Conservation (phyloP, 2,329 filamentous ascomycete genomes). For the Beauveria medogensis region DNA sequence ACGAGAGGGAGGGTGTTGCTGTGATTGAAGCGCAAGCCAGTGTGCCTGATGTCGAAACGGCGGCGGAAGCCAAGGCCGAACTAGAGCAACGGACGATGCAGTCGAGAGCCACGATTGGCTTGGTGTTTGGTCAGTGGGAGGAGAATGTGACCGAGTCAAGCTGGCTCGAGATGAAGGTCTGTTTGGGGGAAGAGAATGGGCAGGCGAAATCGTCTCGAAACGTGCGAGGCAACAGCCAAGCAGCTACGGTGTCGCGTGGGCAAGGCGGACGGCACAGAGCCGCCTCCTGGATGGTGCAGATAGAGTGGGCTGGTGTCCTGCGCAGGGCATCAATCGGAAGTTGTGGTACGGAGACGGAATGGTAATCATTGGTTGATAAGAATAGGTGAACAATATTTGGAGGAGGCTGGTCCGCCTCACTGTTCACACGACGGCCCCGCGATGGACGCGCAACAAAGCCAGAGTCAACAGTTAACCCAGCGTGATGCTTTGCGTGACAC, state of each 20-base stretch:
- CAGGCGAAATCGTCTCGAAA: background rate
- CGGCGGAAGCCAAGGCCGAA: background rate
- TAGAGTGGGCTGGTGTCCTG: background rate
- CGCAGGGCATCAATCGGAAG: background rate
- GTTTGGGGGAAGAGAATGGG: background rate
- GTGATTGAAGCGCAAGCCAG: background rate
- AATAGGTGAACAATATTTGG: too few relatives aligned
- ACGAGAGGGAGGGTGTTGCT: too few relatives aligned
- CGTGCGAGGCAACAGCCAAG: background rate
- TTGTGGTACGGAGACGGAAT: background rate
- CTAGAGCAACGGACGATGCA: background rate
- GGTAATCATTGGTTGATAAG: too few relatives aligned
- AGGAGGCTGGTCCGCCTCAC: too few relatives aligned
- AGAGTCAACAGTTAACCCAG: too few relatives aligned
- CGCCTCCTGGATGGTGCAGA: background rate
- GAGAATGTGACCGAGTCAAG: background rate
- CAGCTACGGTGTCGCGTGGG: background rate
- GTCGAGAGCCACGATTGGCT: background rate
- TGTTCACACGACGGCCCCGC: too few relatives aligned
- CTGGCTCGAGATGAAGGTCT: background rate
- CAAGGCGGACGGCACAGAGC: background rate
- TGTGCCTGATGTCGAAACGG: background rate
- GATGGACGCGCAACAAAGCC: too few relatives aligned
- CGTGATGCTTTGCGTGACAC: too few relatives aligned
- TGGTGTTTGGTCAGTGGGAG: too few relatives aligned